Conservation (phyloP, 1,284 basidiomycete genomes). For the Cutaneotrichosporon cutaneum region DNA sequence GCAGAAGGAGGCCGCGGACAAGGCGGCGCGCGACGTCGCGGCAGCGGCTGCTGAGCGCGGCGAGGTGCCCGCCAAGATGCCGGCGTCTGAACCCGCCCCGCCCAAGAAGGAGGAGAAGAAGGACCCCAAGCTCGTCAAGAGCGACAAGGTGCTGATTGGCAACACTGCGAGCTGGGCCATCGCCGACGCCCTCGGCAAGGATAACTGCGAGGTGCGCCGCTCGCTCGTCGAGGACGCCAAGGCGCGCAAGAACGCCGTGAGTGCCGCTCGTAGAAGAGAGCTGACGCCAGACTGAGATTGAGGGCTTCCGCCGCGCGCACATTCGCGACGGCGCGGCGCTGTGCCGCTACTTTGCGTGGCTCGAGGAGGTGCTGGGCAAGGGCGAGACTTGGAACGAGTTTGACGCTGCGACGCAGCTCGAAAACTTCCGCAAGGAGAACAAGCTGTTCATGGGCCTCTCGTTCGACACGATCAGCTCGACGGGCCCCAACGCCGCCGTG, state of each 20-base stretch:
- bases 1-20: conserved; percentile 15
- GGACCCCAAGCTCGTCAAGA: conserved; percentile 36
- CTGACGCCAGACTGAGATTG: conserved; percentile 62
- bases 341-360: conserved; percentile 85
- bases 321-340: conserved; percentile 88
- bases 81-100: neutral
- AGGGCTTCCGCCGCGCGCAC: conserved; percentile 86
- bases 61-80: conserved; percentile 15
- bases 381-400: conserved; percentile 74
- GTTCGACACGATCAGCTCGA: conserved; percentile 89
- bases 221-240: conserved; percentile 82
- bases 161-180: conserved; percentile 75
- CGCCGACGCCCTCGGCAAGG: conserved; percentile 69
- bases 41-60: neutral
- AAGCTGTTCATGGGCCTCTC: conserved; percentile 81
- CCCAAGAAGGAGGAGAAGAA: neutral
- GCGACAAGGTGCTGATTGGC: conserved; percentile 58
- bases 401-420: conserved; percentile 74
- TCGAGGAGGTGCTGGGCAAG: conserved; percentile 74
- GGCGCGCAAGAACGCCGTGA: conserved; percentile 77
- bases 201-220: conserved; percentile 62
- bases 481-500: conserved; percentile 84
- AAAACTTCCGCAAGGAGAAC: conserved; percentile 76
- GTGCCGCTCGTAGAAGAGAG: neutral
- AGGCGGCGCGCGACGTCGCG: conserved; percentile 7